Conservation (phyloP, 2,329 filamentous ascomycete genomes). For the Rhinocladiella mackenziei region DNA sequence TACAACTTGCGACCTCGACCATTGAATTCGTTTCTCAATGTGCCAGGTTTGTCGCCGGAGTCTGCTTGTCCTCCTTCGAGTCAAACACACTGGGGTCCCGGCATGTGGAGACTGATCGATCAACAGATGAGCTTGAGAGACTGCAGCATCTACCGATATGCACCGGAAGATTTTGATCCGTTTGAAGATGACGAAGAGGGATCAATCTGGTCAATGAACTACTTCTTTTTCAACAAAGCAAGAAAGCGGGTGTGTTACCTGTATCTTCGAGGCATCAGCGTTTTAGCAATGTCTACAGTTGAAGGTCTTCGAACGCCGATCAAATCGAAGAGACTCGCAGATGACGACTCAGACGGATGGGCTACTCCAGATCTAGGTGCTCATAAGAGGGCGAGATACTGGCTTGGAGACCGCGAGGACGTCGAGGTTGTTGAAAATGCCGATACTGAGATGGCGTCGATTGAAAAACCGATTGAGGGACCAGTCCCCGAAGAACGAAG, state of each 20-base stretch:
- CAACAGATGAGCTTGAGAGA: constrained; percentile 90
- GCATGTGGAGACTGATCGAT: constrained; percentile 89
- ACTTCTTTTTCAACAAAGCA: constrained; percentile 95
- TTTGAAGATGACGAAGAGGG: constrained; percentile 91
- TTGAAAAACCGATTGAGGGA: constrained; percentile 8
- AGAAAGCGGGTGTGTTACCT: constrained; percentile 91
- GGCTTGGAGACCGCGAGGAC: constrained; percentile 67
- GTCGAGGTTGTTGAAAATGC: constrained; percentile 42
- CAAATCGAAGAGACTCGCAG: constrained; percentile 45
- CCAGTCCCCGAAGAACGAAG: constrained; percentile 16
- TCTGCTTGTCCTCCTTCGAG: constrained; percentile 43
- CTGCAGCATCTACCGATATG: constrained; percentile 85
- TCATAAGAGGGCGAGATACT: constrained; percentile 79
- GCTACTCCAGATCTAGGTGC: constrained; percentile 54
- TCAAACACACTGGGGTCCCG: constrained; percentile 68
- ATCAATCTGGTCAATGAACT: constrained; percentile 91
- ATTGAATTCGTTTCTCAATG: constrained; percentile 35
- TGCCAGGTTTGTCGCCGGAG: constrained; percentile 33
- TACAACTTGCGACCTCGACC: constrained; percentile 73
- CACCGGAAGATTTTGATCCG: constrained; percentile 74
- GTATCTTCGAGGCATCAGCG: constrained; percentile 78
- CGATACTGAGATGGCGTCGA: constrained; percentile 40
- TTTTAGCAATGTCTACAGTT: constrained; percentile 65
- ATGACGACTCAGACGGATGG: constrained; percentile 44
- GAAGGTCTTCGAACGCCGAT: constrained; percentile 42